These are phyloP conservation scores for Chaetomiaceae sp. DNA, from an alignment of 2,329 filamentous ascomycete species.

Conservation along the genomic window DNA sequence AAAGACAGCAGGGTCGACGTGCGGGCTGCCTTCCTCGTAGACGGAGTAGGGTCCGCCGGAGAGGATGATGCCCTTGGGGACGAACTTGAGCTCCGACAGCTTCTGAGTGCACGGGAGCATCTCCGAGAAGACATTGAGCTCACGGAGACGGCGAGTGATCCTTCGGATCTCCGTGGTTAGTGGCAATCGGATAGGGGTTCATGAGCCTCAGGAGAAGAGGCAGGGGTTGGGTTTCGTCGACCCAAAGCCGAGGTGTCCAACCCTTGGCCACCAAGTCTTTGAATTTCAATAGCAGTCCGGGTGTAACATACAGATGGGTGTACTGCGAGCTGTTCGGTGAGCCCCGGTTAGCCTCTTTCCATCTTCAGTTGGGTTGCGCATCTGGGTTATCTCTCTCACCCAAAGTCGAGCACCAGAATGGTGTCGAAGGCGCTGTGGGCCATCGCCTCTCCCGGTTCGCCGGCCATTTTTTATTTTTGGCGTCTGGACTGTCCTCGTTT, in stretches of 20 bases:
- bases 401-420: slow-evolving; percentile 24
- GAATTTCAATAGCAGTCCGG: not conserved
- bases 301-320: slow-evolving; percentile 21
- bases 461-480: slow-evolving; percentile 16
- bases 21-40: slow-evolving; percentile 59
- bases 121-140: slow-evolving; percentile 59
- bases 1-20: slow-evolving; percentile 78
- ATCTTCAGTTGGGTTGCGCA: not conserved
- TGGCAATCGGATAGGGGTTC: not conserved
- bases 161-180: slow-evolving; percentile 14
- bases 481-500: not conserved
- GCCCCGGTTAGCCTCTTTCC: slow-evolving; percentile 1
- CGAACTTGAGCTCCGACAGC: slow-evolving; percentile 68
- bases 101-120: slow-evolving; percentile 86
- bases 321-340: slow-evolving; percentile 18
- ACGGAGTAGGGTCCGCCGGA: slow-evolving; percentile 60
- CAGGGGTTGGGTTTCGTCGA: not conserved
- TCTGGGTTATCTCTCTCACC: slow-evolving; percentile 14
- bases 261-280: not conserved
- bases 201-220: not conserved
- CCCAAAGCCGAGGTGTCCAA: not conserved
- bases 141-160: slow-evolving; percentile 22
- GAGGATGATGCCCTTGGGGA: slow-evolving; percentile 78
- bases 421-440: slow-evolving; percentile 23
- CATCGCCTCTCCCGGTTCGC: slow-evolving; percentile 21